Evolutionary conservation across 768 basidiomycete species (phyloP).

Genomic region (Cubamyces lactineus): DNA sequence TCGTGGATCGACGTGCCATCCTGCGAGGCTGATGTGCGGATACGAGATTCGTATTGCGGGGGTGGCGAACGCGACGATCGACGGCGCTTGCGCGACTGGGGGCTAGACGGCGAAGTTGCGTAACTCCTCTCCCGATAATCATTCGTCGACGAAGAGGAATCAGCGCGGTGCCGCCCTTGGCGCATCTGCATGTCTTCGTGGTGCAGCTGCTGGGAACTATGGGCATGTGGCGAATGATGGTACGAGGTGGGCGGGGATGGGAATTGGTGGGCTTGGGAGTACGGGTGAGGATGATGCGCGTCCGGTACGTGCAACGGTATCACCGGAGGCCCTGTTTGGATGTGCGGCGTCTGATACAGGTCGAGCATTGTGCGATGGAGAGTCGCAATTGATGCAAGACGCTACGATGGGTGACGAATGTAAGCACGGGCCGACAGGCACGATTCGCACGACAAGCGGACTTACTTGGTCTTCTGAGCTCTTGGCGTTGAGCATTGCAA

Average conservation of each 20-base stretch:
- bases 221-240: slow-evolving; percentile 39
- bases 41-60: slow-evolving; percentile 27
- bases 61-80: slow-evolving; percentile 63
- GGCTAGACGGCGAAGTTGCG: slow-evolving; percentile 8
- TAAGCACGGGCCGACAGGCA: slow-evolving; percentile 15
- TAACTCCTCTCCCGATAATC: slow-evolving; percentile 13
- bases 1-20: slow-evolving; percentile 42
- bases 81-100: slow-evolving; percentile 53
- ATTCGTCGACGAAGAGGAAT: slow-evolving; percentile 41
- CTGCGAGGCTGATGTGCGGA: slow-evolving; percentile 35
- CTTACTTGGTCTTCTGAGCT: slow-evolving; percentile 88
- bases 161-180: slow-evolving; percentile 14
- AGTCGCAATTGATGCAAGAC: slow-evolving; percentile 69
- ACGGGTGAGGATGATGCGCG: slow-evolving; percentile 17
- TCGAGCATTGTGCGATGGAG: slow-evolving; percentile 76
- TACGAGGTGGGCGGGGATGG: slow-evolving; percentile 34
- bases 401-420: slow-evolving; percentile 43
- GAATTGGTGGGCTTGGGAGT: slow-evolving; percentile 25
- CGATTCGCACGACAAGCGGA: neutral
- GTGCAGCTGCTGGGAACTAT: slow-evolving; percentile 24
- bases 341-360: slow-evolving; percentile 40
- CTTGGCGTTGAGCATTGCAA: slow-evolving; percentile 91
- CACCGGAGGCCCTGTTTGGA: slow-evolving; percentile 22
- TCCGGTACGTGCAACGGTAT: slow-evolving; percentile 23
- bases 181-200: neutral